A percentile compares a stretch with the other conserved stretches of the same genome.
Conservation (phyloP, 495 filamentous ascomycete genomes). For the Talaromyces thailandensis region DNA sequence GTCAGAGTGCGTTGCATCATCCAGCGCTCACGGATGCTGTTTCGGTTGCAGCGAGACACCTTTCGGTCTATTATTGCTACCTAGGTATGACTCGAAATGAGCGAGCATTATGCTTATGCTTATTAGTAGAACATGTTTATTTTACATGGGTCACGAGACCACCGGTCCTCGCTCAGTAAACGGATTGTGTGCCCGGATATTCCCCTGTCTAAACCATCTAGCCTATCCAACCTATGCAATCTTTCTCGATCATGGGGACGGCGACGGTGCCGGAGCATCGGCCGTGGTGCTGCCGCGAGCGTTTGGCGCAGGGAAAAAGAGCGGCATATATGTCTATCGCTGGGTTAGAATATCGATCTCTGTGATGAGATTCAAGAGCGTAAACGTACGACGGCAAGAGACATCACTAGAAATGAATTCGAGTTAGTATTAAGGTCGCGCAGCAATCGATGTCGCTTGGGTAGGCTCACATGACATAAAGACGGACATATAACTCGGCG, state of each 20-base stretch:
- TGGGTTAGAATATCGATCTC: neutral
- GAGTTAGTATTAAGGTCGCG: slow-evolving; percentile 9
- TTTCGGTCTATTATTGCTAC: too few relatives aligned
- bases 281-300: slow-evolving; percentile 32
- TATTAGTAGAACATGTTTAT: neutral
- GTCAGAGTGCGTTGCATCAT: neutral
- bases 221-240: neutral
- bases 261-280: slow-evolving; percentile 32
- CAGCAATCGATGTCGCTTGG: too few relatives aligned
- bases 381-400: slow-evolving; percentile 56
- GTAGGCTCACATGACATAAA: slow-evolving; percentile 82
- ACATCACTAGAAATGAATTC: slow-evolving; percentile 50
- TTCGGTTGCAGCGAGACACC: neutral
- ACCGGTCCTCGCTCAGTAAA: neutral
- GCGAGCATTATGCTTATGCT: neutral
- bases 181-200: neutral
- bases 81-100: too few relatives aligned
- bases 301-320: slow-evolving; percentile 63
- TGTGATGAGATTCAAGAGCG: slow-evolving; percentile 4
- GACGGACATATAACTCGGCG: slow-evolving; percentile 77
- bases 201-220: neutral
- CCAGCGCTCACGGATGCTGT: neutral
- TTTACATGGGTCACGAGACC: neutral
- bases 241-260: slow-evolving; percentile 1
- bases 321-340: slow-evolving; percentile 64